These are phyloP conservation scores for Sporothrix globosa DNA, from an alignment of 2,329 filamentous ascomycete species.

Conservation along the genomic window DNA sequence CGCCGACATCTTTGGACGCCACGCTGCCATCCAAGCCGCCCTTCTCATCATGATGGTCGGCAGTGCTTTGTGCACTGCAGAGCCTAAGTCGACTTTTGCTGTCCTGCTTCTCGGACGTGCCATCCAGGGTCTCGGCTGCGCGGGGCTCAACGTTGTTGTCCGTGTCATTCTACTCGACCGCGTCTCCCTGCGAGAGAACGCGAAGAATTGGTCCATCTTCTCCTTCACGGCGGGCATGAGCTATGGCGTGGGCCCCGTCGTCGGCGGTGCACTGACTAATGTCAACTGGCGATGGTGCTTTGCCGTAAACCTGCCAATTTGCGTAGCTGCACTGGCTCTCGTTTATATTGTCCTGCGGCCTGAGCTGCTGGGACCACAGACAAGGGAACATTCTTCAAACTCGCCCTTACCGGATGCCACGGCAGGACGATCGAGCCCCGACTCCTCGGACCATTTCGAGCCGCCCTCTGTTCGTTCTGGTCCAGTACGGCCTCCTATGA, in stretches of 20 bases:
- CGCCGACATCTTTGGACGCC: conserved; percentile 66
- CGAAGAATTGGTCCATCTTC: conserved; percentile 65
- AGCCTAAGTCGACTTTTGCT: conserved; percentile 57
- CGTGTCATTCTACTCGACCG: conserved; percentile 67
- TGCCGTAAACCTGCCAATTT: conserved; percentile 49
- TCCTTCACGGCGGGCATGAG: conserved; percentile 61
- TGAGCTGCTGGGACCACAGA: conserved; percentile 59
- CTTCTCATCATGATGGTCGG: conserved; percentile 63
- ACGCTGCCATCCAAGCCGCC: conserved; percentile 60
- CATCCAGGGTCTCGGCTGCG: conserved; percentile 64
- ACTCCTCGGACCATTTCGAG: conserved; percentile 6
- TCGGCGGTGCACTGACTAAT: conserved; percentile 61
- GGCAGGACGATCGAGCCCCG: neutral
- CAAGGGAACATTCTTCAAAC: neutral
- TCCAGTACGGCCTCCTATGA: neutral
- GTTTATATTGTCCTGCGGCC: conserved; percentile 61
- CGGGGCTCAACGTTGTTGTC: conserved; percentile 63
- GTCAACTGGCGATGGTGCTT: conserved; percentile 69
- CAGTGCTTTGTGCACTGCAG: conserved; percentile 63
- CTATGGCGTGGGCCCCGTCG: conserved; percentile 63
- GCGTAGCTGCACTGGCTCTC: conserved; percentile 54
- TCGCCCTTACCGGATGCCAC: too few relatives aligned
- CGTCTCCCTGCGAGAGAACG: conserved; percentile 63
- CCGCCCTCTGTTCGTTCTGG: conserved; percentile 8
- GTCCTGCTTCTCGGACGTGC: conserved; percentile 66